A percentile compares a stretch with the other conserved stretches of the same genome.
Conservation (phyloP, 352 stramenopile genomes). For the Pythium biforme region DNA sequence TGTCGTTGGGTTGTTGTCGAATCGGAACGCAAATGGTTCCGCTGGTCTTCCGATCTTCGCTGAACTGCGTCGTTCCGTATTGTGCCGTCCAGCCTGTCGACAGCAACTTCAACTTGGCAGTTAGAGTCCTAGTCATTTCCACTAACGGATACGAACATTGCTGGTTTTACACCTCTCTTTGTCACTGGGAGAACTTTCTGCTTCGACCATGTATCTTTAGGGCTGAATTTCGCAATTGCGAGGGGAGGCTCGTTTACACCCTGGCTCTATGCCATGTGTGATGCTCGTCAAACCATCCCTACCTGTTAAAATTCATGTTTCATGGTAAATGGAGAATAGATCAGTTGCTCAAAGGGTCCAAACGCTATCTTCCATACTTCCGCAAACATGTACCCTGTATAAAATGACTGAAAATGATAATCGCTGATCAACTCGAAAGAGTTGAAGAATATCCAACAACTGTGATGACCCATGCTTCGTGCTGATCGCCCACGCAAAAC, state of each 20-base stretch:
- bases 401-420: not conserved
- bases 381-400: not conserved
- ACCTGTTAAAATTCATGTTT: not conserved
- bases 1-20: not conserved
- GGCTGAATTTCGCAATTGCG: conserved; percentile 12
- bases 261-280: not conserved
- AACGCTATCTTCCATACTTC: not conserved
- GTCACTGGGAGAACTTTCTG: conserved; percentile 11
- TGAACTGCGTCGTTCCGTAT: not conserved
- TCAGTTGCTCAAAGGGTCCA: not conserved
- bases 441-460: not conserved
- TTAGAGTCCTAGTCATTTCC: not conserved
- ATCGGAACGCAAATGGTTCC: not conserved
- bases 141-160: conserved; percentile 10
- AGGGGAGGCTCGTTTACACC: not conserved
- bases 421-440: not conserved
- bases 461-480: not conserved
- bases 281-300: not conserved
- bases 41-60: conserved; percentile 4
- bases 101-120: conserved; percentile 9
- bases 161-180: no score
- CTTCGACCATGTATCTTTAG: no score
- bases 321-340: no score
- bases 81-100: not conserved
- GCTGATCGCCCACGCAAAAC: no score